Base-by-base conservation (phyloP, 73 alveolate genomes). In the Symbiodinium natans region DNA sequence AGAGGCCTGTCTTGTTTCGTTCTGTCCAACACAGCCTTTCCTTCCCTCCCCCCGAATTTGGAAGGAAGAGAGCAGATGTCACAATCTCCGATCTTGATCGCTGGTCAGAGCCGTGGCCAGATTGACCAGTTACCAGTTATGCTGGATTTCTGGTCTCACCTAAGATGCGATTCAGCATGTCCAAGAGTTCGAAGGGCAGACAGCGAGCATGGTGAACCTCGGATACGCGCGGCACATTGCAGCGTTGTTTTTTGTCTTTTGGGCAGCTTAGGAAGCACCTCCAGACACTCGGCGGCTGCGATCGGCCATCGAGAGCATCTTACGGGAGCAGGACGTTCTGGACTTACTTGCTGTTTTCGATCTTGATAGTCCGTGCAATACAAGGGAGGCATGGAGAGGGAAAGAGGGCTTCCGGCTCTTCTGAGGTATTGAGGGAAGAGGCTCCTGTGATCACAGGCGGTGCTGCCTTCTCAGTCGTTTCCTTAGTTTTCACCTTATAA, bases 241-340 rank as follows among this genome's bases (percentile, higher is more conserved):
- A n/a, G n/a, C n/a, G n/a, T n/a, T n/a, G n/a, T n/a, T n/a, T n/a
- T n/a, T n/a, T n/a, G n/a, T 11, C 19, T 43, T 43, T 11, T 8
- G 11, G 11, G 56, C 56, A 43, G 56, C 56, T 43, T 46, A 89
- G 96, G 96, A 71, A 39, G 82, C 86, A 33, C 43, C 96, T 10
- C 82, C 86, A 71, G 96, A 89, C 48, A 40, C 96, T 15, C 96
- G 96, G 39, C 86, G 96, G 38, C 96, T 89, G 38, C 71, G 96
- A 89, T 89, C 96, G 7, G 96, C 87, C 75, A 89, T 89, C 75
- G 96, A 89, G 42, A 89, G 96, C 87, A 89, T 89, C 73, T 77
- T 89, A 23, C 86, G 96, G 15, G 96, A 89, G 34, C 96, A 63
- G 31, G 88, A 89, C 88, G 96, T 56, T 23, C 40, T 63, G 1